phyloP scores from a whole-genome alignment of 2,329 filamentous ascomycete species.

The Ophiocordyceps camponoti-saundersi region DNA sequence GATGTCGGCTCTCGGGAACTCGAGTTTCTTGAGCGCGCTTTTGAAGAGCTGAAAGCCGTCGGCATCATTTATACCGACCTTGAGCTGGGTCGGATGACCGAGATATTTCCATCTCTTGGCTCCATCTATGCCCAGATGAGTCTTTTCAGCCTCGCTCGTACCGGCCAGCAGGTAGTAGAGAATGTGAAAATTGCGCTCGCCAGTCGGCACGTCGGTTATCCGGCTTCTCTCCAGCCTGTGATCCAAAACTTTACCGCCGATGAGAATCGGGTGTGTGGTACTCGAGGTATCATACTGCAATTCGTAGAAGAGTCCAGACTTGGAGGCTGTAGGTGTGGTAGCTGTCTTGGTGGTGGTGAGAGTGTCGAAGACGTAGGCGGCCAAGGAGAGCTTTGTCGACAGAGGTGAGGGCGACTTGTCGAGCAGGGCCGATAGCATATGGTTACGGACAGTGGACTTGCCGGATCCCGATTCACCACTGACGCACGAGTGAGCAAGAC shows the following conservation, averaged over 20 bases:
- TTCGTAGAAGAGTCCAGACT: constrained; percentile 88
- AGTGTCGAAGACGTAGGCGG: constrained; percentile 88
- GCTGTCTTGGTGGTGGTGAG: constrained; percentile 94
- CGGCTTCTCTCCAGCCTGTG: constrained; percentile 85
- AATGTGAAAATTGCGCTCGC: constrained; percentile 91
- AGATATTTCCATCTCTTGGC: constrained; percentile 86
- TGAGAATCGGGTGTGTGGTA: constrained; percentile 66
- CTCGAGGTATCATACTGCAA: constrained; percentile 89
- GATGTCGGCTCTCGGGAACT: constrained; percentile 85
- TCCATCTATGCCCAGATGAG: constrained; percentile 53
- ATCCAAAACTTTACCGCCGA: constrained; percentile 88
- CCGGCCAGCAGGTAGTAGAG: constrained; percentile 91
- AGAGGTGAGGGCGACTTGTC: constrained; percentile 84
- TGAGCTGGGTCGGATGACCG: constrained; percentile 89
- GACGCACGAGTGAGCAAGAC: constrained; percentile 10
- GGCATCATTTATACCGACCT: constrained; percentile 88
- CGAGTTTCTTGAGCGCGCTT: constrained; percentile 80
- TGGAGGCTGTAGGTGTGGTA: constrained; percentile 88
- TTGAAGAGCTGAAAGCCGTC: constrained; percentile 98
- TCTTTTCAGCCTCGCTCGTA: constrained; percentile 77
- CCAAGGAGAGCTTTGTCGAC: constrained; percentile 82
- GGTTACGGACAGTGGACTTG: constrained; percentile 86
- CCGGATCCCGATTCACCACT: constrained; percentile 93
- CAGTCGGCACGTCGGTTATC: constrained; percentile 81
- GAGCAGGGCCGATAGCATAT: constrained; percentile 71